Conservation (phyloP, 192 early-diverging fungal species). For the Coemansia sp. region DNA sequence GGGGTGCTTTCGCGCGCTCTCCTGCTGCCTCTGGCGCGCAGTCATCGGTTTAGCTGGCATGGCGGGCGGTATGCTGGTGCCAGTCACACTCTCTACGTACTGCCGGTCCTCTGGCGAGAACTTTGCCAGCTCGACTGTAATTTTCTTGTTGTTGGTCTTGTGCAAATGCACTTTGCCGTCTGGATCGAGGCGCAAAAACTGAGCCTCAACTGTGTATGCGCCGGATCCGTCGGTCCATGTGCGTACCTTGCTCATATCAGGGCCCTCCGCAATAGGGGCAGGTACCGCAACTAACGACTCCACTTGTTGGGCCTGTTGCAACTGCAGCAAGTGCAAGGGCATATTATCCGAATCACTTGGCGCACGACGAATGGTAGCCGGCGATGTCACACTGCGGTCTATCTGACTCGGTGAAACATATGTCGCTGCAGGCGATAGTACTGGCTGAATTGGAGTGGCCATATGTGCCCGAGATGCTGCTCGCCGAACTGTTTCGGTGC, state of each 20-base stretch:
- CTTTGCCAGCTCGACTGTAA: constrained; percentile 88
- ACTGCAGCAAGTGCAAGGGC: constrained; percentile 38
- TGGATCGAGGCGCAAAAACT: constrained; percentile 67
- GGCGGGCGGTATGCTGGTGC: constrained; percentile 5
- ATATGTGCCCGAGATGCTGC: constrained; percentile 20
- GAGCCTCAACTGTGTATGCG: constrained; percentile 89
- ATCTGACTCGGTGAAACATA: neutral
- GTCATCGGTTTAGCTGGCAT: constrained; percentile 31
- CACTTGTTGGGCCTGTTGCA: constrained; percentile 13
- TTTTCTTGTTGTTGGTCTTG: constrained; percentile 93
- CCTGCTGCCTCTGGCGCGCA: constrained; percentile 50
- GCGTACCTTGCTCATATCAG: constrained; percentile 62
- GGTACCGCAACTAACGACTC: neutral
- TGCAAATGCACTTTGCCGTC: constrained; percentile 92
- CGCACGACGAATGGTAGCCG: constrained; percentile 5
- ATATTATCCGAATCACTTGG: constrained; percentile 47
- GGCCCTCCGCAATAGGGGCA: constrained; percentile 5
- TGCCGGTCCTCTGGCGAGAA: constrained; percentile 58
- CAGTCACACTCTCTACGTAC: constrained; percentile 33
- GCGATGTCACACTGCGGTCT: neutral
- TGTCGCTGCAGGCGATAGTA: neutral
- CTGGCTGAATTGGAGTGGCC: neutral
- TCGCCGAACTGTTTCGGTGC: constrained; percentile 30
- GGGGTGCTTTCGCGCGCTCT: constrained; percentile 46
- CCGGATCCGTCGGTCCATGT: constrained; percentile 94